phyloP scores from a whole-genome alignment of 768 basidiomycete species.

The Thelephora aurantiotincta region DNA sequence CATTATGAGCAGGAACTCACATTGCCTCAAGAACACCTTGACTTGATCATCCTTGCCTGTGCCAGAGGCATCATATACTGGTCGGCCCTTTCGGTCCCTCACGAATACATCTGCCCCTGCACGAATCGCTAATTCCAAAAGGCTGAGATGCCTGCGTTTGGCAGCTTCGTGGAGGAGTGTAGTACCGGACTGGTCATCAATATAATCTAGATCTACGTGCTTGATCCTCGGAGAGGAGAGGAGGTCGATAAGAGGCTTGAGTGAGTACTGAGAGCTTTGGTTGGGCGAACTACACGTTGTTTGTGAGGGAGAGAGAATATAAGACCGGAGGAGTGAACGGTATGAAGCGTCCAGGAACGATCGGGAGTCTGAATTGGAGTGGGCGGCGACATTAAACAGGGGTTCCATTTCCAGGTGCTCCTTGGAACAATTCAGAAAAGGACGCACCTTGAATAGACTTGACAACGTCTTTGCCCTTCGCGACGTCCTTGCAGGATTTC shows the following conservation, averaged over 20 bases:
- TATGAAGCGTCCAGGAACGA: conserved; percentile 62
- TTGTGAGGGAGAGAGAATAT: conserved; percentile 42
- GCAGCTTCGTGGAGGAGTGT: conserved; percentile 84
- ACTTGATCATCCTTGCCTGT: conserved; percentile 71
- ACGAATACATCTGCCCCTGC: conserved; percentile 86
- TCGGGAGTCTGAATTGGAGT: conserved; percentile 45
- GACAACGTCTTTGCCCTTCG: conserved; percentile 49
- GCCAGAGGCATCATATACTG: conserved; percentile 38
- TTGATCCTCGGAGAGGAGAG: conserved; percentile 56
- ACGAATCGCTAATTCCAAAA: conserved; percentile 74
- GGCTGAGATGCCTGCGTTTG: conserved; percentile 57
- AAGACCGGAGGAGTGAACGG: conserved; percentile 56
- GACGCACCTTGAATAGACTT: conserved; percentile 54
- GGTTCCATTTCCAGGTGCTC: background rate
- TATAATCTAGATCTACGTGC: conserved; percentile 63
- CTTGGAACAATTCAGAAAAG: background rate
- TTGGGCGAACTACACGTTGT: background rate
- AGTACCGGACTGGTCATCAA: conserved; percentile 66
- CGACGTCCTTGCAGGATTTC: conserved; percentile 57
- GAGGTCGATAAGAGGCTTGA: conserved; percentile 31
- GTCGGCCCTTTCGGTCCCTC: conserved; percentile 58
- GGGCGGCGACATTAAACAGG: background rate
- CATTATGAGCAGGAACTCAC: conserved; percentile 27
- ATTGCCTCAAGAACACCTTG: conserved; percentile 70
- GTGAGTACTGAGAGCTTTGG: conserved; percentile 12